Base-by-base conservation (phyloP, 2,329 filamentous ascomycete species). In the Aspergillus arachidicola region DNA sequence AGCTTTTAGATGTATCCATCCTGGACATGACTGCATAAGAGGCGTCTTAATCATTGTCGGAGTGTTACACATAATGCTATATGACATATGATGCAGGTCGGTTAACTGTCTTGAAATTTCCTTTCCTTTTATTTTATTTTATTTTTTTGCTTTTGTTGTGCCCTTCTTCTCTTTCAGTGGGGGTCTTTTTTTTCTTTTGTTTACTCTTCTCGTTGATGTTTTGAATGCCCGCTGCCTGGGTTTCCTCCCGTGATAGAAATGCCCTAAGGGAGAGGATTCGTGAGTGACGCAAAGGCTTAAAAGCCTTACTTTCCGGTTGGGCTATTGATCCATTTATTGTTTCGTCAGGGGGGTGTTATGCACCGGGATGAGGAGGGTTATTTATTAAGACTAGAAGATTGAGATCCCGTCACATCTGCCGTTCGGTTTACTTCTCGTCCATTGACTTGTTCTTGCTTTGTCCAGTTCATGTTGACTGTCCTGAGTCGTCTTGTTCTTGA, bases 321-420 rank as follows among this genome's bases (percentile, higher is more conserved):
- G 66, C 62, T 64, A 68, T 68, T 66, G 60, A 62, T 58, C 57
- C 46, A 57, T 62, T 56, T 66, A 62, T 58, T 63, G 61, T 57
- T 65, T 65, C 48, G 60, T 36, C 43, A 36, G 55, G 38, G 36
- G 43, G 48, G 34, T 34, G 56, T 51, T 36, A 12, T n/a, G 48
- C 7, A 34, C 28, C 26, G 4, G 28, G 48, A 32, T 51, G 46
- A 53, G 14, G 34, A 30, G 38, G 51, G 34, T 46, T 55, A 48
- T 54, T 54, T 59, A 55, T 50, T 56, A 38, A 36, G 9, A 36
- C 26, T 26, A 26, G 21, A 26, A 48, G 45, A 55, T 55, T 26
- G n/a, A 38, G 32, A 55, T 55, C 34, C 34, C 11, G 12, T 55
- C 34, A n/a, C 51, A 54, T 34, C 51, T 34, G 19, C 14, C 26